phyloP scores from a whole-genome alignment of 768 basidiomycete genomes.

The Asterophora lycoperdoides region DNA sequence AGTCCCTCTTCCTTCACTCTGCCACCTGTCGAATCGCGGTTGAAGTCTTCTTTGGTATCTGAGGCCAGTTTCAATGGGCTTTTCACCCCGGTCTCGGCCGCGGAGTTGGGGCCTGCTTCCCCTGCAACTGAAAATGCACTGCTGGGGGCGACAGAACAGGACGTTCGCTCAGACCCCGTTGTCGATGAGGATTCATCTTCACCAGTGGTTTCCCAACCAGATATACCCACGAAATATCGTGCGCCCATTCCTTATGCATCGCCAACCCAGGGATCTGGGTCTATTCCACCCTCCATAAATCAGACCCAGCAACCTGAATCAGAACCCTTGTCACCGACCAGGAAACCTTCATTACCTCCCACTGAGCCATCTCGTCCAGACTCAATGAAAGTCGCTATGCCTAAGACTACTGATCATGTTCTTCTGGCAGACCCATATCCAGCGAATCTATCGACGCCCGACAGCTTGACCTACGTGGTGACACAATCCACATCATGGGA shows the following conservation, averaged over 20 bases:
- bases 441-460: slow-evolving; percentile 44
- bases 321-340: not conserved
- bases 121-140: not conserved
- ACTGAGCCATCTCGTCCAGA: slow-evolving; percentile 2
- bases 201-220: not conserved
- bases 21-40: slow-evolving; percentile 19
- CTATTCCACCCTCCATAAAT: too few species aligned
- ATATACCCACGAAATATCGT: not conserved
- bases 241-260: not conserved
- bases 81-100: slow-evolving; percentile 29
- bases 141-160: not conserved
- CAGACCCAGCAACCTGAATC: not conserved
- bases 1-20: slow-evolving; percentile 19
- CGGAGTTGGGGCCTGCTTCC: not conserved
- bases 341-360: not conserved
- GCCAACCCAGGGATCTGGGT: not conserved
- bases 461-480: slow-evolving; percentile 8
- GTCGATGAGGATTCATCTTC: not conserved
- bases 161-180: too few species aligned
- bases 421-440: slow-evolving; percentile 43
- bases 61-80: slow-evolving; percentile 25
- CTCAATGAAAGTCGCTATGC: slow-evolving; percentile 12
- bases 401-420: slow-evolving; percentile 27
- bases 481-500: slow-evolving; percentile 11
- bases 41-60: slow-evolving; percentile 8